Conservation (phyloP, 495 filamentous ascomycete genomes). For the Talaromyces trachyspermus region DNA sequence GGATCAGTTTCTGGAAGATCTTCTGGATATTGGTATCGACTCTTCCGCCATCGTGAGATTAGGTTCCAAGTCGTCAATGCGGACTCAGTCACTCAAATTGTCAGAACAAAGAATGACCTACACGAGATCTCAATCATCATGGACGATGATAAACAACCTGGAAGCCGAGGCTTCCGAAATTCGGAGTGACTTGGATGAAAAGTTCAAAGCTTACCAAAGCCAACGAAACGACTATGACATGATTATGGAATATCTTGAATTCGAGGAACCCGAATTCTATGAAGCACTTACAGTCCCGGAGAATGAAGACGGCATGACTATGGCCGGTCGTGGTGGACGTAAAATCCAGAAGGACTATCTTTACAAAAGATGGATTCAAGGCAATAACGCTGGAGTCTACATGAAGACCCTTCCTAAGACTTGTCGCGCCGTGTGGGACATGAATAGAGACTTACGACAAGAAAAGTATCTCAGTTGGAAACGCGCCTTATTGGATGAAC, state of each 20-base stretch:
- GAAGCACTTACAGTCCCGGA: slow-evolving; percentile 48
- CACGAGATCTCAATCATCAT: slow-evolving; percentile 20
- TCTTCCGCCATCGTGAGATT: slow-evolving; percentile 53
- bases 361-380: slow-evolving; percentile 47
- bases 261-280: slow-evolving; percentile 48
- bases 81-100: slow-evolving; percentile 42
- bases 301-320: slow-evolving; percentile 32
- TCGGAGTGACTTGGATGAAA: slow-evolving; percentile 7
- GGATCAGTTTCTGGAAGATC: slow-evolving; percentile 67
- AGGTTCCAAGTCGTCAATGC: slow-evolving; percentile 51
- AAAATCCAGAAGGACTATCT: slow-evolving; percentile 45
- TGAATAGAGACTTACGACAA: slow-evolving; percentile 24
- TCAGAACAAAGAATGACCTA: slow-evolving; percentile 32
- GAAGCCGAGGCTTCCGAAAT: slow-evolving; percentile 20
- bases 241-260: slow-evolving; percentile 59
- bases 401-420: slow-evolving; percentile 16
- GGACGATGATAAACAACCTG: slow-evolving; percentile 32
- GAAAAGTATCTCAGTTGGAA: slow-evolving; percentile 42
- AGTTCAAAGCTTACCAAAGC: slow-evolving; percentile 20
- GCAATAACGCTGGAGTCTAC: slow-evolving; percentile 42
- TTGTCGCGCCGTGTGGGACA: slow-evolving; percentile 49
- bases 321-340: slow-evolving; percentile 40
- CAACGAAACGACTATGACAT: slow-evolving; percentile 12
- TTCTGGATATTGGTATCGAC: slow-evolving; percentile 56
- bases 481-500: slow-evolving; percentile 41